Base-by-base conservation (phyloP, 139 green algal genomes). In the Ettlia oleoabundans region DNA sequence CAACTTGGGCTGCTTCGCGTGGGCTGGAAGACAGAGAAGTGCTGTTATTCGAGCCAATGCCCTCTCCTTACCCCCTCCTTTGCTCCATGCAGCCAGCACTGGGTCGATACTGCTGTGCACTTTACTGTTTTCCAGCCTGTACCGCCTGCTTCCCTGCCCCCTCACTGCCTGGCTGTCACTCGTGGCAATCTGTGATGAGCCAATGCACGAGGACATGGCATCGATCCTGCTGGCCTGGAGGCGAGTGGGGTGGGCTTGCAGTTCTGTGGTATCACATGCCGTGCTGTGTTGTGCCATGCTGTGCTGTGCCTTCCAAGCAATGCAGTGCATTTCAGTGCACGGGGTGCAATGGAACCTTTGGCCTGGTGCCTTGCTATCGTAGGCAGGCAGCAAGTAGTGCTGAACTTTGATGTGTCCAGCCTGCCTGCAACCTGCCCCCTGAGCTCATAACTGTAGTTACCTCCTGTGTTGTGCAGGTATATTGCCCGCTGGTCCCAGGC, bases 131-230 rank as follows among this genome's bases (percentile, higher is more conserved):
- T 77, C 70, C 43, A 42, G 62, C n/a, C 42, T 77, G 15, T 77
- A 77, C 70, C 70, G 70, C 70, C 70, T 77, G n/a, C n/a, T 63
- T 15, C 70, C 70, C 43, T 77, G 43, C 70, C 30, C 7, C n/a
- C n/a, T 18, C 10, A 64, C 42, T 15, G 70, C 6, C 70, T n/a
- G 70, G n/a, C 70, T 77, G 42, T n/a, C 70, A 1, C 30, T 77
- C 15, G 32, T 5, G 9, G 42, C 28, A 10, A 43, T 77, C n/a
- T 62, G 51, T 24, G 70, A 77, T 19, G 70, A 77, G 42, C 70
- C 70, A 33, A 42, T 38, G 2, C 42, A 13, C 0, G 42, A 42
- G 24, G 21, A 42, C 1, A 10, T 77, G 30, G 43, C 22, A 10
- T 42, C 63, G 4, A 32, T 77, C n/a, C 42, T 64, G n/a, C 42